These are phyloP conservation scores for Phoma sp. DNA, from an alignment of 2,329 filamentous ascomycete species.

Conservation along the genomic window DNA sequence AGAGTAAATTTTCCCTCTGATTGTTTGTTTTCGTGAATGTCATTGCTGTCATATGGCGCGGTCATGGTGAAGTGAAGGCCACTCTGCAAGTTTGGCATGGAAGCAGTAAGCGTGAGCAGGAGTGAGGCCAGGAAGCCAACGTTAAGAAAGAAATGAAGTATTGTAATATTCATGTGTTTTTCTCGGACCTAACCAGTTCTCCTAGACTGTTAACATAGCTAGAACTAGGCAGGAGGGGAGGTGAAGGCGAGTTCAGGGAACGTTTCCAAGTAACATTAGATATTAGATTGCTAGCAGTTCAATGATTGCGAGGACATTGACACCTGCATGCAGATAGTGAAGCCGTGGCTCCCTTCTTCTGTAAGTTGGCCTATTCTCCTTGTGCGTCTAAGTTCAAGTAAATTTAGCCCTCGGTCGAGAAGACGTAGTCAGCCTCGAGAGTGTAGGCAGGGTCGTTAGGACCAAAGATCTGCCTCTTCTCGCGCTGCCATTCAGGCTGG, in stretches of 20 bases:
- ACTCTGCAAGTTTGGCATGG: background rate
- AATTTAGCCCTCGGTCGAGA: conserved; percentile 43
- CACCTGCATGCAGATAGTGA: background rate
- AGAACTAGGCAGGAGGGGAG: no score
- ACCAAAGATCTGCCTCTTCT: conserved; percentile 59
- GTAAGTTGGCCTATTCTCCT: background rate
- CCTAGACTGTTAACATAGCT: background rate
- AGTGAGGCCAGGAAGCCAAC: no score
- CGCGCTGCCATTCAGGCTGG: conserved; percentile 83
- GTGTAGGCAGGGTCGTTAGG: conserved; percentile 54
- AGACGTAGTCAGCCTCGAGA: conserved; percentile 55
- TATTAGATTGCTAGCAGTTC: conserved; percentile 7
- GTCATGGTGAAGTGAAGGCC: conserved; percentile 9
- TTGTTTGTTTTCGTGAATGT: background rate
- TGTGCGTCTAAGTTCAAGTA: background rate
- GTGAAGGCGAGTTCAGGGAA: background rate
- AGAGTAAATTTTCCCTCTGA: background rate
- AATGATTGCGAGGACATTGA: background rate
- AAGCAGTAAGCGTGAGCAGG: background rate
- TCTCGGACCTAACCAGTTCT: background rate
- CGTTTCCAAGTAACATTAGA: background rate
- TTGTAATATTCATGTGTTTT: background rate
- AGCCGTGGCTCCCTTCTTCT: background rate
- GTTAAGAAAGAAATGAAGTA: background rate
- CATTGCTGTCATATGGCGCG: background rate